phyloP scores from a whole-genome alignment of 2,329 filamentous ascomycete genomes.

The Fusarium tjaetaba region DNA sequence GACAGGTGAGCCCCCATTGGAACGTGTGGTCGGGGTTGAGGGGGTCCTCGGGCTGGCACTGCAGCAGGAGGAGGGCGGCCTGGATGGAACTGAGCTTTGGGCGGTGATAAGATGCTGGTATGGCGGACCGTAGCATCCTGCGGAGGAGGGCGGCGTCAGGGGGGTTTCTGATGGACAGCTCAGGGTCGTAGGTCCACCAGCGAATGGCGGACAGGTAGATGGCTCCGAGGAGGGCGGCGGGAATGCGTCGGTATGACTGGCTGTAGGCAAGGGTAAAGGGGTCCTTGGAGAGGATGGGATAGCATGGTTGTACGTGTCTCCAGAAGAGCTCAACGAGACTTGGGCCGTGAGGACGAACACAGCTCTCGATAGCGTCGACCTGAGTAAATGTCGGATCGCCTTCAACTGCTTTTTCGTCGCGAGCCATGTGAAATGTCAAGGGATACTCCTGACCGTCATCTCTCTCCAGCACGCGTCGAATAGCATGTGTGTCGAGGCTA shows the following conservation, averaged over 20 bases:
- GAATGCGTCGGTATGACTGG: constrained; percentile 61
- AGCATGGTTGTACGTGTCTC: constrained; percentile 63
- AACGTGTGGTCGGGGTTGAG: constrained; percentile 49
- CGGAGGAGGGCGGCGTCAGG: constrained; percentile 42
- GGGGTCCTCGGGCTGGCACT: constrained; percentile 47
- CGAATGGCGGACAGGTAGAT: constrained; percentile 65
- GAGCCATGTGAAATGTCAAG: constrained; percentile 47
- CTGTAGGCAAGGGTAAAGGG: constrained; percentile 63
- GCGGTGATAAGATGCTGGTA: constrained; percentile 45
- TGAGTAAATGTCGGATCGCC: constrained; percentile 39
- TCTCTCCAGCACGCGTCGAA: constrained; percentile 64
- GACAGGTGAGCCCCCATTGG: constrained; percentile 53
- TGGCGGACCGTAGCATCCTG: constrained; percentile 36
- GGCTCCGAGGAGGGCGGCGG: constrained; percentile 62
- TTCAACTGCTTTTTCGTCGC: constrained; percentile 45
- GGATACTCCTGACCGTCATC: constrained; percentile 50
- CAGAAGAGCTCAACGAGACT: constrained; percentile 71
- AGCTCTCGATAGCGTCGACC: constrained; percentile 62
- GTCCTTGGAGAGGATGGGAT: constrained; percentile 63
- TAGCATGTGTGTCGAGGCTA: constrained; percentile 69
- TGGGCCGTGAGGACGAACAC: constrained; percentile 67
- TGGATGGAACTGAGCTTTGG: constrained; percentile 46
- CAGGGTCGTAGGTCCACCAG: constrained; percentile 62
- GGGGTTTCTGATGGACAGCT: constrained; percentile 43
- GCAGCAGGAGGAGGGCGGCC: constrained; percentile 43